phyloP scores from a whole-genome alignment of 2,329 filamentous ascomycete genomes.

The Hymenoscyphus infarciens region DNA sequence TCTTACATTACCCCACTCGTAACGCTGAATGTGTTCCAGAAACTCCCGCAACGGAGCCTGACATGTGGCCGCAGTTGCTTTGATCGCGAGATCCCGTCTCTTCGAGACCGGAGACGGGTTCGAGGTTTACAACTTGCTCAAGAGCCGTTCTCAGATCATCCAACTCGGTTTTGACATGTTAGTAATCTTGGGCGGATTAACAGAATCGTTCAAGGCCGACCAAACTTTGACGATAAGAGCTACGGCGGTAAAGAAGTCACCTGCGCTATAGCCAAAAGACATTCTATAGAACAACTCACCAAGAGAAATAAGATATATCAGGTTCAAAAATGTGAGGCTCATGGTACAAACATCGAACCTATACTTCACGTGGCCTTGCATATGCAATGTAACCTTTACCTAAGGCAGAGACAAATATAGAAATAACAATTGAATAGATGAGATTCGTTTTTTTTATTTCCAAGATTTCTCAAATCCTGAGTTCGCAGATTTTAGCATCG shows the following conservation, averaged over 20 bases:
- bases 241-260: slow-evolving; percentile 30
- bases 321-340: background rate
- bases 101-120: background rate
- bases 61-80: background rate
- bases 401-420: too few species aligned
- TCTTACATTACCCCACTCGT: slow-evolving; percentile 2
- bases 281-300: slow-evolving; percentile 16
- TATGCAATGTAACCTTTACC: too few species aligned
- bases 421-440: too few species aligned
- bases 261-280: slow-evolving; percentile 36
- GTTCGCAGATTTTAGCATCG: too few species aligned
- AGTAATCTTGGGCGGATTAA: slow-evolving; percentile 21
- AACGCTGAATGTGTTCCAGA: background rate
- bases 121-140: background rate
- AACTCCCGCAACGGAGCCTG: background rate
- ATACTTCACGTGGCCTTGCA: too few species aligned
- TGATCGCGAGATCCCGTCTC: background rate
- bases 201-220: slow-evolving; percentile 17
- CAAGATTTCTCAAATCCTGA: too few species aligned
- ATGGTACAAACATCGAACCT: too few species aligned
- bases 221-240: slow-evolving; percentile 25
- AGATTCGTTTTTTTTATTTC: too few species aligned
- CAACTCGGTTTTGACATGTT: slow-evolving; percentile 3
- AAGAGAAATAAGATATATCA: background rate
- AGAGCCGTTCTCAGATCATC: background rate